These are phyloP conservation scores for Cyberlindnera subsufficiens DNA, from an alignment of 805 yeast genomes.

Conservation along the genomic window DNA sequence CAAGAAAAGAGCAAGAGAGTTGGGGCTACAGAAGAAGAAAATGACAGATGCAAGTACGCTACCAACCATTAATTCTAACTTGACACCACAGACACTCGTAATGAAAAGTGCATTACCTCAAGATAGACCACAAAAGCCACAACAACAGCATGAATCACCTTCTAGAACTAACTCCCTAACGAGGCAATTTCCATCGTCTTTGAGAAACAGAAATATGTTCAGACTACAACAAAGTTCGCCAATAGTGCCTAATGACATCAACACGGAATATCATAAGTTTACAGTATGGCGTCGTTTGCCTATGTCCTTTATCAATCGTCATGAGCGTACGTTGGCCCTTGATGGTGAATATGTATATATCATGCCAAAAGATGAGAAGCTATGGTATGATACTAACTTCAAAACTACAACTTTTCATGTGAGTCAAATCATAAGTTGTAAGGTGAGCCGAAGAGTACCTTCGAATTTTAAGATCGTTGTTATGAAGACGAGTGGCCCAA, in stretches of 20 bases:
- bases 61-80: conserved; percentile 22
- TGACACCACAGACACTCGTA: conserved; percentile 25
- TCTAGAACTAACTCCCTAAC: not conserved
- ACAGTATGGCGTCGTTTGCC: conserved; percentile 87
- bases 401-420: conserved; percentile 87
- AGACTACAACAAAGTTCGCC: conserved; percentile 2
- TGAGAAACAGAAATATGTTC: conserved; percentile 29
- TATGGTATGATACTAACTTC: conserved; percentile 58
- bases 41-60: conserved; percentile 19
- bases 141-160: not conserved
- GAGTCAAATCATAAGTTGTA: conserved; percentile 66
- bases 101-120: conserved; percentile 4
- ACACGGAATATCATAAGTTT: conserved; percentile 64
- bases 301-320: conserved; percentile 71
- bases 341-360: conserved; percentile 94
- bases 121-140: conserved; percentile 1
- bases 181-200: conserved; percentile 10
- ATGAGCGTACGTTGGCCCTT: conserved; percentile 77
- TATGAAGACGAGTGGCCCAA: conserved; percentile 59
- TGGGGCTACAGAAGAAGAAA: conserved; percentile 27
- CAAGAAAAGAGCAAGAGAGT: conserved; percentile 33
- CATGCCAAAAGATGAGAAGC: conserved; percentile 76
- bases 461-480: conserved; percentile 78
- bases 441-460: conserved; percentile 72
- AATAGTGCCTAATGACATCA: conserved; percentile 2